A percentile compares a stretch with the other conserved stretches of the same genome.
These are phyloP conservation scores for Cyanidioschyzon merolae DNA, from an alignment of 23 red algal species.

Conservation along the genomic window DNA sequence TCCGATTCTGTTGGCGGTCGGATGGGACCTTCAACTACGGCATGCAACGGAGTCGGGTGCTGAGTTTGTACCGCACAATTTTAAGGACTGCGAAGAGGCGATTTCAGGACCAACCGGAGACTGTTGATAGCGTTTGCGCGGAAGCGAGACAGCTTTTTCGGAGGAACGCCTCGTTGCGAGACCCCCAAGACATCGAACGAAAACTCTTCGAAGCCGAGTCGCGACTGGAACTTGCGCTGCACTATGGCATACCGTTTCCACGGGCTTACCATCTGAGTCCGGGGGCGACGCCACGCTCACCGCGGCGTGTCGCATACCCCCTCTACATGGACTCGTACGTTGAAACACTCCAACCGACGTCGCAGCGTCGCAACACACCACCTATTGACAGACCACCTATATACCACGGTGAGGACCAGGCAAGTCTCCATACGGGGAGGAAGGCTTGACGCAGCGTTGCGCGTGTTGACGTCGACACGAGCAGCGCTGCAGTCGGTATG, in stretches of 20 bases:
- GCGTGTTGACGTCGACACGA: no score
- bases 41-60: background rate
- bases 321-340: slow-evolving; percentile 1
- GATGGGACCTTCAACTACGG: no score
- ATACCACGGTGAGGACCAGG: background rate
- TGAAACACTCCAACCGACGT: background rate
- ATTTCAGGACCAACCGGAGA: slow-evolving; percentile 15
- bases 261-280: slow-evolving; percentile 17
- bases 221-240: slow-evolving; percentile 26
- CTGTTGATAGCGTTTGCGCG: slow-evolving; percentile 2
- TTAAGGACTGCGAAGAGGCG: background rate
- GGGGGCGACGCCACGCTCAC: slow-evolving; percentile 21
- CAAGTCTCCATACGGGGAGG: no score
- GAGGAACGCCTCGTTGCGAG: background rate
- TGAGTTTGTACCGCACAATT: slow-evolving; percentile 13
- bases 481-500: no score
- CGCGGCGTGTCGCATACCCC: slow-evolving; percentile 8
- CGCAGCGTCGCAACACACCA: background rate
- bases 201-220: slow-evolving; percentile 25
- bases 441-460: no score
- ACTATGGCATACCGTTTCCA: slow-evolving; percentile 31
- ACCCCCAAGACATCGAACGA: slow-evolving; percentile 15
- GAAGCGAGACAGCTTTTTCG: slow-evolving; percentile 24
- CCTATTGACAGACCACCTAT: background rate
- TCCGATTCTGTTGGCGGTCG: no score